Evolutionary conservation across 371 early-diverging fungal genomes (phyloP).

Genomic region (Mucor piriformis): DNA sequence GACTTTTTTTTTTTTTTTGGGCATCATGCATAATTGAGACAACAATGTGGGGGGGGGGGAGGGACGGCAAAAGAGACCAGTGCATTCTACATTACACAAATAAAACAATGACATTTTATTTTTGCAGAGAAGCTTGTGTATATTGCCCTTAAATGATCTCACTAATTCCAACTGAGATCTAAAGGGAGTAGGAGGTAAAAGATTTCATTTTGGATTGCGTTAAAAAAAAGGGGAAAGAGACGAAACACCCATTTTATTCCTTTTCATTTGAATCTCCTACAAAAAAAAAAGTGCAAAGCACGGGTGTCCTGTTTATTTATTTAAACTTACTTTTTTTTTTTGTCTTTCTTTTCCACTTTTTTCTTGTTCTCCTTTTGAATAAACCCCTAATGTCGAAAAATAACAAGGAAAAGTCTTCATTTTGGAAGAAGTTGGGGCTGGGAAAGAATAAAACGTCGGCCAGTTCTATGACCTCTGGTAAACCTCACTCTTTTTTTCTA

Average conservation of each 20-base stretch:
- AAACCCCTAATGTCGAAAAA: conserved; percentile 12
- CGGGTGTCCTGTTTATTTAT: neutral
- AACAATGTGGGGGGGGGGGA: too few relatives aligned
- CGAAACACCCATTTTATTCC: neutral
- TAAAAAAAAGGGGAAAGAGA: neutral
- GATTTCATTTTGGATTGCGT: too few relatives aligned
- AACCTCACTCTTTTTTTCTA: neutral
- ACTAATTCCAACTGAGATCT: too few relatives aligned
- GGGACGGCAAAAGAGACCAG: too few relatives aligned
- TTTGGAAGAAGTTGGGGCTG: conserved; percentile 31
- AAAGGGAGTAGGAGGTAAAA: too few relatives aligned
- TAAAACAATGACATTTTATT: too few relatives aligned
- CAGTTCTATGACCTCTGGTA: conserved; percentile 8
- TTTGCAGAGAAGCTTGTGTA: too few relatives aligned
- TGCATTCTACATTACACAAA: too few relatives aligned
- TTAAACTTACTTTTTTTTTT: neutral
- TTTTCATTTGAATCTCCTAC: neutral
- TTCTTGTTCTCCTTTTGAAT: neutral
- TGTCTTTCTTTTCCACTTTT: neutral
- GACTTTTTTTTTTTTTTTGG: too few relatives aligned
- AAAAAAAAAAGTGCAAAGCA: neutral
- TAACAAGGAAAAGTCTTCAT: conserved; percentile 22
- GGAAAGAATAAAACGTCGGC: conserved; percentile 28
- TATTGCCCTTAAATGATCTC: too few relatives aligned
- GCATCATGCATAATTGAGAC: too few relatives aligned